These are phyloP conservation scores for Albugo laibachii DNA, from an alignment of 352 stramenopile species.

Conservation along the genomic window DNA sequence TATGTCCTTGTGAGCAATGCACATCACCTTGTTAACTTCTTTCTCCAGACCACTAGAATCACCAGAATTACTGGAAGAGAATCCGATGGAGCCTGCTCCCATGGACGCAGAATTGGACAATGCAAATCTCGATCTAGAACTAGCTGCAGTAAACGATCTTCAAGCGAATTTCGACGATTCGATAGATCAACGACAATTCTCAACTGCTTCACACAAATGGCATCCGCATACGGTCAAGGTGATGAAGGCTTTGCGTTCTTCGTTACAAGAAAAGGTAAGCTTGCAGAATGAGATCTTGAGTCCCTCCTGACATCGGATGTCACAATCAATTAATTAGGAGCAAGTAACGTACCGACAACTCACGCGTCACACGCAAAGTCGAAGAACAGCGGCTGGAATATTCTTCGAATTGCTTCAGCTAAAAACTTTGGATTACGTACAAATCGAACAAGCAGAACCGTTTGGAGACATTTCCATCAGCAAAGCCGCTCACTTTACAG, in stretches of 20 bases:
- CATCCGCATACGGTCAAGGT: constrained; percentile 96
- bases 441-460: constrained; percentile 81
- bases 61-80: constrained; percentile 27
- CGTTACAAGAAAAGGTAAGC: constrained; percentile 42
- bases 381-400: constrained; percentile 79
- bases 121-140: constrained; percentile 59
- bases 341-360: constrained; percentile 74
- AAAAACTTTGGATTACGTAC: constrained; percentile 96
- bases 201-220: constrained; percentile 85
- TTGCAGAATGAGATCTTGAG: not conserved
- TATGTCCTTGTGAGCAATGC: not conserved
- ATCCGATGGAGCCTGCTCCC: constrained; percentile 22
- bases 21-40: not conserved
- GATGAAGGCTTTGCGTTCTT: constrained; percentile 68
- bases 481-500: constrained; percentile 42
- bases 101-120: constrained; percentile 29
- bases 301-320: not conserved
- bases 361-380: constrained; percentile 57
- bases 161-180: constrained; percentile 32
- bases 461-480: constrained; percentile 90
- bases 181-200: constrained; percentile 16
- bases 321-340: constrained; percentile 12
- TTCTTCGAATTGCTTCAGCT: constrained; percentile 96
- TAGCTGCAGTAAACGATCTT: constrained; percentile 58
- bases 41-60: constrained; percentile 15